Base-by-base conservation (phyloP, 2,329 filamentous ascomycete species). In the Phaeosphaeria sp. region DNA sequence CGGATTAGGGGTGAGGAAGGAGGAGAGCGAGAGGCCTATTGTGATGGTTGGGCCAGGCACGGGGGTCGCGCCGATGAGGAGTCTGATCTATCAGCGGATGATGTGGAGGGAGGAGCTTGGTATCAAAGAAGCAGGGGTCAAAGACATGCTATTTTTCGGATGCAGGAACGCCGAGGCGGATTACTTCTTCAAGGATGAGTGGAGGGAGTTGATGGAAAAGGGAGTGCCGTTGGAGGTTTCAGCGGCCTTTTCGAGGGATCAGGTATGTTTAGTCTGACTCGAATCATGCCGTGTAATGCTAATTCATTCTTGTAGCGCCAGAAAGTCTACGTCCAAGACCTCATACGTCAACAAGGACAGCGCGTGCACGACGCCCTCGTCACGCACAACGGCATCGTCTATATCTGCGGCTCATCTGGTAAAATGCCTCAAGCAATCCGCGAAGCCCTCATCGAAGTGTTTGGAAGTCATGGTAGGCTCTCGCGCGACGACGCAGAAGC, bases 31-130 rank as follows among this genome's bases (percentile, higher is more conserved):
- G 3, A 79, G 74, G 6, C 90, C 93, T 0, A 84, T 93, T 7
- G 81, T 97, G 33, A 87, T 93, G 69, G 86, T 97, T 52, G 92
- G 89, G 1, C 91, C 93, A 0, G 93, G 93, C 2, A 97, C 93
- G 0, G 93, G 93, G 6, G 81, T 97, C 30, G 94, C 93, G 0
- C 93, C 94, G 0, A 87, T 97, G 69, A 88, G 93, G 2, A 87
- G 90, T 4, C 83, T 97, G 65, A 83, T 95, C n/a, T 89, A 90
- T 72, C 89, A 96, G 65, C 89, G 92, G 23, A 68, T 74, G 20
- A 54, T 64, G 9, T 82, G 79, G 79, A 68, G 75, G 20, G 51
- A 69, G 13, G 60, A 76, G 41, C n/a, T 33, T 1, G n/a, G 27
- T 1, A 39, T 43, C 1, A 42, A 33, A 1, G 42, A 51, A 17